Conservation (phyloP, 805 yeast genomes). For the Ogataea nakhonphanomensis region DNA sequence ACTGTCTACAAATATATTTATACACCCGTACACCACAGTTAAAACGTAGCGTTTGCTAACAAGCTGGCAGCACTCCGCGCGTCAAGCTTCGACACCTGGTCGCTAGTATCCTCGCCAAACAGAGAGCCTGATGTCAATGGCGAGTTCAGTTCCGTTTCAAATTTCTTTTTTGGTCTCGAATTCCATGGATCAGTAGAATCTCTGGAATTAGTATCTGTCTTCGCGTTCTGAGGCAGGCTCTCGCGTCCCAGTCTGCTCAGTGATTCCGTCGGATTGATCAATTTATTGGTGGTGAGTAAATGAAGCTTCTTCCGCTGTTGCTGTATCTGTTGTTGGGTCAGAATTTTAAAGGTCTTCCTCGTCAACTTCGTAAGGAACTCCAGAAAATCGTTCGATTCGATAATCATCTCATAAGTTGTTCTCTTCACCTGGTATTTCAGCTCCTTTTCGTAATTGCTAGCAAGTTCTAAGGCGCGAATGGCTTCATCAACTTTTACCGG, state of each 20-base stretch:
- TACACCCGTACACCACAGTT: constrained; percentile 13
- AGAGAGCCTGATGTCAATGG: constrained; percentile 10
- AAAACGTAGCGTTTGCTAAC: constrained; percentile 74
- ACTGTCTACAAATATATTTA: constrained; percentile 5
- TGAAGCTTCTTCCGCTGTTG: constrained; percentile 79
- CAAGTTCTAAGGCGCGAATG: constrained; percentile 70
- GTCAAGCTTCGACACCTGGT: constrained; percentile 49
- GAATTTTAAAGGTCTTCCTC: constrained; percentile 50
- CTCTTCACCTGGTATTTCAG: constrained; percentile 75
- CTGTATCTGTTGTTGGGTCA: constrained; percentile 70
- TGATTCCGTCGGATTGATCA: constrained; percentile 31
- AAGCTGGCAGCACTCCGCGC: constrained; percentile 82
- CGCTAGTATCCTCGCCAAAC: constrained; percentile 19
- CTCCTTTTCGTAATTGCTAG: constrained; percentile 71
- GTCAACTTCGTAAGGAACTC: constrained; percentile 51
- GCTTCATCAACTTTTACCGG: constrained; percentile 92
- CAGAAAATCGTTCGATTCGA: constrained; percentile 63
- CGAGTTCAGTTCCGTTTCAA: constrained; percentile 14
- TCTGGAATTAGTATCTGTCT: neutral
- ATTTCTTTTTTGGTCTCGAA: constrained; percentile 29
- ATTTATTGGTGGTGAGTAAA: constrained; percentile 59
- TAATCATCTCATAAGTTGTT: constrained; percentile 79
- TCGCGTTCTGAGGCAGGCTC: constrained; percentile 38
- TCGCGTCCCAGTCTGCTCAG: constrained; percentile 81
- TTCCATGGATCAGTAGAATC: constrained; percentile 34